Base-by-base conservation (phyloP, 495 filamentous ascomycete genomes). In the Mycothermus thermophilus region DNA sequence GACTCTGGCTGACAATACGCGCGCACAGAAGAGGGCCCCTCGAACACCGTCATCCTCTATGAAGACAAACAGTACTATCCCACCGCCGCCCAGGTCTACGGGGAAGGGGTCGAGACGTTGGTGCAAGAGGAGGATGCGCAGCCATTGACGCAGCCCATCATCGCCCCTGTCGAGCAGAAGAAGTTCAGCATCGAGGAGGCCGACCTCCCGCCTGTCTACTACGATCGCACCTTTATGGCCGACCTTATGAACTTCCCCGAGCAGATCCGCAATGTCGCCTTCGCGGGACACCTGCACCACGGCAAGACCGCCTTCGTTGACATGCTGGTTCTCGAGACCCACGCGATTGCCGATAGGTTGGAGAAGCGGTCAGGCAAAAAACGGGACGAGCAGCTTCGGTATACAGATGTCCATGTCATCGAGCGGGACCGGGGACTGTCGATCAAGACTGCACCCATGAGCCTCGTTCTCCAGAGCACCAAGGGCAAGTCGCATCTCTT, bases 31-130 rank as follows among this genome's bases (percentile, higher is more conserved):
- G 83, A 93, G 31, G 87, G 83, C n/a, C 83, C 90, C 13, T 95
- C 87, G 5, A 97, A 96, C 57, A 88, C 88, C 27, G 87, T 97
- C 21, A 69, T 97, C 32, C 71, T 97, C 20, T 92, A 97, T 54
- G 90, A 97, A 64, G 92, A 97, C 62, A 96, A 97, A 58, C 90
- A 96, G 62, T 97, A 97, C 52, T 97, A 97, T 51, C 92, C 90
- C 12, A 93, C 84, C 17, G 92, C 90, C 19, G 77, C 86, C 44
- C 88, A 96, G 49, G 77, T 94, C 11, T 97, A 95, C 54, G 90
- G 92, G 18, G 71, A 75, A 37, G 87, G 82, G 55, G 90, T 97
- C 38, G 90, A 97, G 63, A 86, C 86, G 13, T 56, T 95, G 60
- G 92, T 97, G 9, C 83, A 96, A 46, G 92, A 97, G 54, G 90